A percentile compares a stretch with the other conserved stretches of the same genome.
Conservation (phyloP, 1,139 yeast species). For the Sugiyamaella grinbergsii region DNA sequence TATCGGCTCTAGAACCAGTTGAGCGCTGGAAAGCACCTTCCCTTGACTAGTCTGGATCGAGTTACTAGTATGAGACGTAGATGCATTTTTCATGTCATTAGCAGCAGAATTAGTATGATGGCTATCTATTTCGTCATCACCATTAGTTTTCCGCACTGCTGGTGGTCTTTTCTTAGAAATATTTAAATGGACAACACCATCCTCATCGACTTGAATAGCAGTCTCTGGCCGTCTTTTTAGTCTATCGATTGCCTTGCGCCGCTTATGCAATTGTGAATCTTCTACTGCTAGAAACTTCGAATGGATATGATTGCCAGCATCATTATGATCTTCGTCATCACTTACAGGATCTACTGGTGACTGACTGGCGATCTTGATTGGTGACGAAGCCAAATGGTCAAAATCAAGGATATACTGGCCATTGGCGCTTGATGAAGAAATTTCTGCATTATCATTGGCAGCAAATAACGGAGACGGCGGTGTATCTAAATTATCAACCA, state of each 20-base stretch:
- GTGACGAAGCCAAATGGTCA: constrained; percentile 20
- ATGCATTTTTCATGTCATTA: constrained; percentile 1
- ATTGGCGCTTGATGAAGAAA: not conserved
- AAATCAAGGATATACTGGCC: constrained; percentile 9
- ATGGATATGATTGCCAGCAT: not conserved
- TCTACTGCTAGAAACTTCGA: constrained; percentile 8
- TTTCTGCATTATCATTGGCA: not conserved
- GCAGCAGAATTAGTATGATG: not conserved
- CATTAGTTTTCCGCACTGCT: not conserved
- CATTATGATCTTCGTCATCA: not conserved
- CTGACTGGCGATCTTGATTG: constrained; percentile 7
- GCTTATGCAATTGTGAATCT: constrained; percentile 17
- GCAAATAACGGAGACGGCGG: constrained; percentile 7
- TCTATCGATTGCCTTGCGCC: constrained; percentile 9
- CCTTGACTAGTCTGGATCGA: constrained; percentile 6
- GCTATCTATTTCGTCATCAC: constrained; percentile 10
- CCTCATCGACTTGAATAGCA: constrained; percentile 15
- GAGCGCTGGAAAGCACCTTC: not conserved
- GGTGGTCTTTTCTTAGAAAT: no score
- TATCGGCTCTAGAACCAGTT: not conserved
- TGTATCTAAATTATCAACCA: constrained; percentile 1
- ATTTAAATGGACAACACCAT: constrained; percentile 11
- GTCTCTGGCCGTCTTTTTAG: constrained; percentile 3
- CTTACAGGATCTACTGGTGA: not conserved
- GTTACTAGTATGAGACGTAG: constrained; percentile 6